Evolutionary conservation across 257 asterid species (phyloP), one percentile per base, ranked within the genome.

Genomic region (Forsythia suspensa): DNA sequence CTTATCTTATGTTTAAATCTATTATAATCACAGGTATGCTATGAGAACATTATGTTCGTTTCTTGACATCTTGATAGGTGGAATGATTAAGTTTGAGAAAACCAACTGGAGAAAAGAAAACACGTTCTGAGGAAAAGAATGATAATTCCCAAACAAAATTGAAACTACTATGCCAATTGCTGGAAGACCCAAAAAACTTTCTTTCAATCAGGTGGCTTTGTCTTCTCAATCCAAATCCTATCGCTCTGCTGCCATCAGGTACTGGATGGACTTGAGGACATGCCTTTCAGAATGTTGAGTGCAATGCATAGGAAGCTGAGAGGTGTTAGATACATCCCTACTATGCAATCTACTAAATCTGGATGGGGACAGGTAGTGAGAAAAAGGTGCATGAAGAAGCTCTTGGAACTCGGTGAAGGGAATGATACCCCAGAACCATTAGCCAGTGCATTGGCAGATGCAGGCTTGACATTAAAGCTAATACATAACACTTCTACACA

Each of bases 221-320:
- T 73, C 82, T 46, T 75, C 86, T 72, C 73, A 85, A 75, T 73
- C 84, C 38, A 85, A 83, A 38, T 76, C 85, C 46, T 90, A 87
- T 87, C 81, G 15, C 77, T 86, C 82, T 52, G 93, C 95, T 83
- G 93, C 90, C 39, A 39, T 81, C 8, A 83, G 79, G 84, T 95
- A 70, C 84, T 92, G 76, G 84, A 87, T 81, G 81, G 76, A 41
- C 92, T 95, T 21, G 90, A 84, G 80, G 85, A 87, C 75, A 81
- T 95, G 38, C 84, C 91, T 65, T 3, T 39, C 66, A 79, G 70
- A 68, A 77, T 91, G 12, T 71, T 93, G 57, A 44, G 8, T 9
- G 90, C 93, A 82, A 93, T 95, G 98, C 78, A 39, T 16, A 90
- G 96, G 83, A 93, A 89, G 82, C 87, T 93, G 70, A 83, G 68